Conservation (phyloP, 331 rosid genomes). For the Acacia pycnantha region DNA sequence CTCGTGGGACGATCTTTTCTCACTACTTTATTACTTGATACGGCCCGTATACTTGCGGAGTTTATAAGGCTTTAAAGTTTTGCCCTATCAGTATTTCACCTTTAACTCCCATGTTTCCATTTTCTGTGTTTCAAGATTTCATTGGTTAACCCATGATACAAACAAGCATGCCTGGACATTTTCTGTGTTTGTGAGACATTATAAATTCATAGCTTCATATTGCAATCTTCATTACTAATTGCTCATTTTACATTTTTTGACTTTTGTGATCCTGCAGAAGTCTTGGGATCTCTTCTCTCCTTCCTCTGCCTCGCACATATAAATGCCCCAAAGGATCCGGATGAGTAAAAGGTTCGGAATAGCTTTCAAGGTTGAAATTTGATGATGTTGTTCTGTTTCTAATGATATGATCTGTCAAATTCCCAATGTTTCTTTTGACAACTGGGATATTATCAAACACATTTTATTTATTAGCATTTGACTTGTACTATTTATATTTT, state of each 20-base stretch:
- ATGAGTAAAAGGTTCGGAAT: not conserved
- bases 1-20: too few relatives aligned
- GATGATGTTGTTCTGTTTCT: not conserved
- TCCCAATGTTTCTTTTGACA: not conserved
- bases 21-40: too few relatives aligned
- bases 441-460: not conserved
- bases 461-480: not conserved
- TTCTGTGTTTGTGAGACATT: not conserved
- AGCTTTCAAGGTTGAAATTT: not conserved
- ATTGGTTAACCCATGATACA: not conserved
- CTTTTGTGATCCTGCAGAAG: not conserved
- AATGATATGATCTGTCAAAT: not conserved
- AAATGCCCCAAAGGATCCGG: not conserved
- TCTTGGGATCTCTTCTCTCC: not conserved
- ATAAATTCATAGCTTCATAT: not conserved
- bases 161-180: not conserved
- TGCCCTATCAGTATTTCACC: too few relatives aligned
- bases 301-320: not conserved
- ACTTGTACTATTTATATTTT: not conserved
- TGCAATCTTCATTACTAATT: not conserved
- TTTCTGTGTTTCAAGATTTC: not conserved
- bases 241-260: not conserved
- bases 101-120: not conserved
- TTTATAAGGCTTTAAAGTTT: too few relatives aligned
- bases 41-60: too few relatives aligned